phyloP scores from a whole-genome alignment of 352 stramenopile species.

The Phytophthora agathidicida region DNA sequence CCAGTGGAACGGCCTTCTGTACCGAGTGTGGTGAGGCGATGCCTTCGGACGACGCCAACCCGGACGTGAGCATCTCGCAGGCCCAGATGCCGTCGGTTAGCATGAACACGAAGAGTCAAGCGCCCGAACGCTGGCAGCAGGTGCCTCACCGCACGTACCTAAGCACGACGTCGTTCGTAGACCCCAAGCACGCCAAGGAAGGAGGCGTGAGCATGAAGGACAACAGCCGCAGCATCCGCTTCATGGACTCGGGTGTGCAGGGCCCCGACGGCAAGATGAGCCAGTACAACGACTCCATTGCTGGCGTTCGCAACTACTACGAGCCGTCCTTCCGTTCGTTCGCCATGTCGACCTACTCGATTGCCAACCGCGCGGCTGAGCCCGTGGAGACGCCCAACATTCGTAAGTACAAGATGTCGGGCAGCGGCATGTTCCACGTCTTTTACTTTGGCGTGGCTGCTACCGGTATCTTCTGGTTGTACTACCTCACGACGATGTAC shows the following conservation, averaged over 20 bases:
- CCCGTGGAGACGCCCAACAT: constrained; percentile 90
- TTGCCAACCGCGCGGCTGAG: constrained; percentile 86
- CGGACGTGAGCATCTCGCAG: constrained; percentile 88
- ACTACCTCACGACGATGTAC: constrained; percentile 83
- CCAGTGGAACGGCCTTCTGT: constrained; percentile 84
- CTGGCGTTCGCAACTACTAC: constrained; percentile 82
- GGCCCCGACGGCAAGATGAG: constrained; percentile 86
- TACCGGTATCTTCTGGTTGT: constrained; percentile 78
- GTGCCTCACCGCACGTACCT: constrained; percentile 86
- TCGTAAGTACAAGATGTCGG: constrained; percentile 92
- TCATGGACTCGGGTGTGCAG: constrained; percentile 87
- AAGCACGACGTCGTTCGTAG: constrained; percentile 88
- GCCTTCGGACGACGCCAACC: constrained; percentile 70
- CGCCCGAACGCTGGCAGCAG: constrained; percentile 84
- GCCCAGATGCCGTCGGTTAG: constrained; percentile 86
- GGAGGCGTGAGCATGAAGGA: constrained; percentile 73
- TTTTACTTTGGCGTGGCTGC: constrained; percentile 82
- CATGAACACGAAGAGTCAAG: constrained; percentile 80
- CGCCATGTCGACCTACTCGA: constrained; percentile 90
- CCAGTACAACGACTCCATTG: constrained; percentile 84
- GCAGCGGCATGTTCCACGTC: constrained; percentile 82
- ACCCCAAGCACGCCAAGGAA: constrained; percentile 84
- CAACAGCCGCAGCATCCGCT: constrained; percentile 83
- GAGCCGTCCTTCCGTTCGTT: constrained; percentile 91
- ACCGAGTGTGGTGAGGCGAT: constrained; percentile 90